phyloP scores from a whole-genome alignment of 805 yeast species.

The Kodamaea laetipori region DNA sequence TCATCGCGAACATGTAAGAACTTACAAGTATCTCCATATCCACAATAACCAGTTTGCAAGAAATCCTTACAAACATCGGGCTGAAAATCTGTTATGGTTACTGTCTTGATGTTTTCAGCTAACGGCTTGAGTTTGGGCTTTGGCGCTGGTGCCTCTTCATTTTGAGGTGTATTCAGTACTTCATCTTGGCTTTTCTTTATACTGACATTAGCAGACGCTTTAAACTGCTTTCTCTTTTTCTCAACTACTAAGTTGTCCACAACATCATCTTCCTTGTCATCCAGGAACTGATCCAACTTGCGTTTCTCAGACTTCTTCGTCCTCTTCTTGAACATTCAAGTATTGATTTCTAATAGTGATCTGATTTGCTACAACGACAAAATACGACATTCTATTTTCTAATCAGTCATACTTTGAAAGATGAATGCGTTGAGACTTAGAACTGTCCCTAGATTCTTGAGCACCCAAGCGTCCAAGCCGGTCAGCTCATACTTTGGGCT shows the following conservation, averaged over 20 bases:
- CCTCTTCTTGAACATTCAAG: constrained; percentile 18
- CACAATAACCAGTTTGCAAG: constrained; percentile 90
- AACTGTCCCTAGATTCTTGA: background rate
- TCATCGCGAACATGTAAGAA: constrained; percentile 90
- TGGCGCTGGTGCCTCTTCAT: constrained; percentile 10
- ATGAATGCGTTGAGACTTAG: constrained; percentile 1
- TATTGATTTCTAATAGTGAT: background rate
- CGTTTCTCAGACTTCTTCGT: constrained; percentile 11
- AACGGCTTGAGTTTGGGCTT: constrained; percentile 26
- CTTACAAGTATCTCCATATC: constrained; percentile 96
- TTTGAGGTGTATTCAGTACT: constrained; percentile 7
- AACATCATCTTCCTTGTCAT: background rate
- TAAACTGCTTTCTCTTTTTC: constrained; percentile 11
- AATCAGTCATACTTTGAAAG: too few relatives aligned
- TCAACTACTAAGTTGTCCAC: background rate
- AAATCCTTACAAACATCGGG: constrained; percentile 95
- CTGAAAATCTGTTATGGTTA: constrained; percentile 80
- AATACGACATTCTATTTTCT: constrained; percentile 1
- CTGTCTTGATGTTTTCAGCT: constrained; percentile 53
- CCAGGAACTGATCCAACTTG: constrained; percentile 12
- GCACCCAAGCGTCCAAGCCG: constrained; percentile 1
- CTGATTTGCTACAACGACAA: constrained; percentile 1
- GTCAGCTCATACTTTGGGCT: constrained; percentile 51
- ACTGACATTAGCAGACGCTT: background rate
- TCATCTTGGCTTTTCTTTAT: constrained; percentile 1